Base-by-base conservation (phyloP, 495 filamentous ascomycete species). In the Letharia lupina region DNA sequence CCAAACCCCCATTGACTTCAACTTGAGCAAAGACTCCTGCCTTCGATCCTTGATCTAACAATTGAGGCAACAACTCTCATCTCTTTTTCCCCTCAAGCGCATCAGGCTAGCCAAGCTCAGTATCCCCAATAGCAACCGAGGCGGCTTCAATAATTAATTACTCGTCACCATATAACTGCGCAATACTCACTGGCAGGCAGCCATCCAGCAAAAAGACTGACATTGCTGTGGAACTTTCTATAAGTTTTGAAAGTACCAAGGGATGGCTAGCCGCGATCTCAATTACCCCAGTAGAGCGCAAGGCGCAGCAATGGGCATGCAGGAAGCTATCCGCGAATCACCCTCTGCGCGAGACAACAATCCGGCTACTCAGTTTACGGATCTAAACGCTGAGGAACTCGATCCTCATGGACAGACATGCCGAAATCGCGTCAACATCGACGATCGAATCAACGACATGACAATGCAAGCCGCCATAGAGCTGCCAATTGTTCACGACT, bases 401-500 rank as follows among this genome's bases (percentile, higher is more conserved):
- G 41, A 65, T 11, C 18, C 40, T 39, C 23, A 40, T 16, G 52
- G 35, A 33, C 52, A 56, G 1, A 56, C 52, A 7, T 56, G 52
- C 28, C 39, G 47, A 15, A 41, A 59, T 13, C 63, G 63, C 5
- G 9, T 61, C 47, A 63, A 23, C n/a, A 69, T 69, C 28, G 68
- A 69, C 1, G 62, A 69, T n/a, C 44, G 69, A 20, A 73, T 73
- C 54, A 57, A 70, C 67, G 65, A 74, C 69, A 65, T 72, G 63
- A 54, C 23, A 15, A 18, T 70, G 69, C 63, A 62, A 62, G 60
- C 40, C 11, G 45, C 70, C 23, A 37, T 50, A 67, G 39, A 66
- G 52, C 59, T 77, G 48, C 70, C 76, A 4, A 35, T 76, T 1
- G 63, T 79, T 28, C 58, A 77, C 16, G 73, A 79, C 45, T 59